Evolutionary conservation across 2,329 filamentous ascomycete genomes (phyloP).

Genomic region (Chaetomiaceae sp.): DNA sequence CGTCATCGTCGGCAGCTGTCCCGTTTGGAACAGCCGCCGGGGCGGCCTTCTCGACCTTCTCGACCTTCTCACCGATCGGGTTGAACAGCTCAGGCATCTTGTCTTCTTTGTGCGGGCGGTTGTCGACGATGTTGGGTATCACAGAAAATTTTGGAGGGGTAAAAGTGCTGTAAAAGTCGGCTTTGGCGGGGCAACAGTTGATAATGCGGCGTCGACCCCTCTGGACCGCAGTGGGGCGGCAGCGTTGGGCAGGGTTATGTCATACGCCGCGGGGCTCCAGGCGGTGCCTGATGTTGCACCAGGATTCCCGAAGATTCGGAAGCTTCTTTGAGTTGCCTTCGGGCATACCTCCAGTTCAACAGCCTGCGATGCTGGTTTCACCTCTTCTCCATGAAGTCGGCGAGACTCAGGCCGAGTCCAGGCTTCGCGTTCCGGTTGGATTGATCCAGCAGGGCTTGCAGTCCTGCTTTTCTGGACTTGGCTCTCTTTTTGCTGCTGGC

Average conservation of each 20-base stretch:
- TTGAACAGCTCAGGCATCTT: conserved; percentile 53
- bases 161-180: conserved; percentile 22
- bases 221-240: conserved; percentile 16
- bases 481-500: conserved; percentile 62
- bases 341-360: no score
- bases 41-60: conserved; percentile 49
- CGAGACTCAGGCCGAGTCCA: conserved; percentile 46
- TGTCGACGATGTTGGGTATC: conserved; percentile 16
- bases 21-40: conserved; percentile 36
- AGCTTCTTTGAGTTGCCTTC: no score
- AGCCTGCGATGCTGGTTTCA: conserved; percentile 17
- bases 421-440: conserved; percentile 36
- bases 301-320: conserved; percentile 28
- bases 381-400: conserved; percentile 48
- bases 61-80: conserved; percentile 58
- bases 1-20: conserved; percentile 40
- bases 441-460: conserved; percentile 61
- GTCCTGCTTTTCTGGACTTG: conserved; percentile 59
- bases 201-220: conserved; percentile 1
- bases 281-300: conserved; percentile 14
- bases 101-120: conserved; percentile 32
- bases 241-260: conserved; percentile 29
- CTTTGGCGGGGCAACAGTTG: conserved; percentile 33
- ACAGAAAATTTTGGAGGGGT: conserved; percentile 37
- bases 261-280: conserved; percentile 23